Base-by-base conservation (phyloP, 768 basidiomycete genomes). In the Gymnopilus junonius region DNA sequence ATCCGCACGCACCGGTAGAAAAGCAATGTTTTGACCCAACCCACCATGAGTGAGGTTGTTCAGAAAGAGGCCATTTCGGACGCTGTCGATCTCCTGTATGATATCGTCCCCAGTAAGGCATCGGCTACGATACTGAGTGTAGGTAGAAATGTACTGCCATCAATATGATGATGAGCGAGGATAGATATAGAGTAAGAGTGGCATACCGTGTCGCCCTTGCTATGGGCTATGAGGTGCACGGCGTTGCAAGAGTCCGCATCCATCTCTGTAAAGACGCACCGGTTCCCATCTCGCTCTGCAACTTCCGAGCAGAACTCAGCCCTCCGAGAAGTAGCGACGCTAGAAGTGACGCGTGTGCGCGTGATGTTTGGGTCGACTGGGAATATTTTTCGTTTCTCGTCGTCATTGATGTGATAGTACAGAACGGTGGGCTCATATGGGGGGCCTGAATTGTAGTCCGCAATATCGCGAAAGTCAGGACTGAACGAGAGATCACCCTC, bases 221-320 rank as follows among this genome's bases (percentile, higher is more conserved):
- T 62, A 51, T 67, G 62, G n/a, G 64, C 58, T 40, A 70, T n/a
- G 48, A 70, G 66, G 45, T 67, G 69, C n/a, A 62, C 64, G 15
- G 66, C 66, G 17, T 67, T 58, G 56, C 66, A 70, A 3, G 58
- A n/a, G 10, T 11, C 15, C 29, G 37, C 61, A 15, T 3, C 7
- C 8, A 45, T 7, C 17, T 56, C 42, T 32, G 63, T 45, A 56
- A 70, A 48, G 51, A 67, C 62, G 31, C 69, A 69, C 11, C 11
- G 23, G 7, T 27, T 12, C 59, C 66, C 64, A 64, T 70, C 69
- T 35, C 64, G 64, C 62, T 42, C 37, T 48, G 39, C 55, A 62
- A 67, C 59, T 8, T 67, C 55, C 1, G 60, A 35, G 31, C 10
- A 34, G 59, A 69, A 69, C 29, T 40, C 39, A 53, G 14, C 55